A percentile compares a stretch with the other conserved stretches of the same genome.
Evolutionary conservation across 345 rosid species (phyloP).

Genomic region (Euclidium syriacum): DNA sequence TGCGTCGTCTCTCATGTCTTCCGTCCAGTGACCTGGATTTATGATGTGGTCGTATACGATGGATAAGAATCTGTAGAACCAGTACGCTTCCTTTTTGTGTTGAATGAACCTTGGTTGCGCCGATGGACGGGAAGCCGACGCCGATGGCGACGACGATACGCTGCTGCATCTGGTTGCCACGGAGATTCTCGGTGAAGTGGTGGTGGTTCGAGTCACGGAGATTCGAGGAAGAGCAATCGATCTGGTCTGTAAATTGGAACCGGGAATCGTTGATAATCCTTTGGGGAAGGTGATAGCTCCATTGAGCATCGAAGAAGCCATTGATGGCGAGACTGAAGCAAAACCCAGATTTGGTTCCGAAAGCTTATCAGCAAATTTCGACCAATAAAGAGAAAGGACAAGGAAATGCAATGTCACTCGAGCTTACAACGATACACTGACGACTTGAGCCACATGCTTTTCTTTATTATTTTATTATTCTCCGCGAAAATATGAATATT

Average conservation of each 20-base stretch:
- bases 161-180: slow-evolving; percentile 51
- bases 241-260: slow-evolving; percentile 44
- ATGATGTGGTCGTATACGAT: slow-evolving; percentile 89
- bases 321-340: slow-evolving; percentile 4
- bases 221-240: slow-evolving; percentile 28
- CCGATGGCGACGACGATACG: too few species aligned
- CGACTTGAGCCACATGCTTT: not conserved
- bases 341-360: too few species aligned
- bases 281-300: slow-evolving; percentile 51
- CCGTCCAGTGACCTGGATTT: slow-evolving; percentile 95
- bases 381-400: too few species aligned
- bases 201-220: slow-evolving; percentile 27
- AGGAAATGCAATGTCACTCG: too few species aligned
- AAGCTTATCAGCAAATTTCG: too few species aligned
- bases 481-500: too few species aligned
- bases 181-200: slow-evolving; percentile 25
- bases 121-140: slow-evolving; percentile 79
- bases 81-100: slow-evolving; percentile 96
- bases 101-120: slow-evolving; percentile 95
- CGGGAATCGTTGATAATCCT: slow-evolving; percentile 31
- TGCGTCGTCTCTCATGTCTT: slow-evolving; percentile 97
- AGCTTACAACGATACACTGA: too few species aligned
- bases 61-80: slow-evolving; percentile 95
- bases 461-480: not conserved
- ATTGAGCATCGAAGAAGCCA: slow-evolving; percentile 70